Evolutionary conservation across 257 asterid species (phyloP).

Genomic region (Catharanthus roseus): DNA sequence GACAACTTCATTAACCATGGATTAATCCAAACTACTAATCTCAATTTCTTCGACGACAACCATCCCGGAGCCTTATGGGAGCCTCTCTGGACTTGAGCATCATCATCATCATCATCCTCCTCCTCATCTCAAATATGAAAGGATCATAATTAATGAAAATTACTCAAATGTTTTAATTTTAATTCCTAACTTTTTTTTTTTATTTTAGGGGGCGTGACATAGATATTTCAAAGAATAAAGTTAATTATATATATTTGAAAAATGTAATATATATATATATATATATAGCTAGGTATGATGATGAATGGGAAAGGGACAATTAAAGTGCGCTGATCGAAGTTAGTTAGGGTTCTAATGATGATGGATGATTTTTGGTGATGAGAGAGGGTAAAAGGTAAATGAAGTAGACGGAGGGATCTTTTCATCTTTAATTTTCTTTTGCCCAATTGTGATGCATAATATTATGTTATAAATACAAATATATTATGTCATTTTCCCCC

Average conservation of each 20-base stretch:
- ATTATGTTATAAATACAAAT: too few species aligned
- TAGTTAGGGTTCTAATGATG: conserved; percentile 16
- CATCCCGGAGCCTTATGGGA: conserved; percentile 39
- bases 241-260: too few species aligned
- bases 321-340: conserved; percentile 1
- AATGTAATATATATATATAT: too few species aligned
- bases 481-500: conserved; percentile 2
- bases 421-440: conserved; percentile 6
- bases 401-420: conserved; percentile 39
- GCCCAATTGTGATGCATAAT: too few species aligned
- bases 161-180: too few species aligned
- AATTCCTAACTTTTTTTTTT: too few species aligned
- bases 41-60: conserved; percentile 39
- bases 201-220: too few species aligned
- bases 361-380: too few species aligned
- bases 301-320: neutral
- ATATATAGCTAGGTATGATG: too few species aligned
- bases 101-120: too few species aligned
- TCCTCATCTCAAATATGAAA: too few species aligned
- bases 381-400: neutral
- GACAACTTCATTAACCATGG: conserved; percentile 21
- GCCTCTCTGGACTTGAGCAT: conserved; percentile 41
- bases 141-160: too few species aligned
- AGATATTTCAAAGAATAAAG: conserved; percentile 18
- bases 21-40: conserved; percentile 27